phyloP scores from a whole-genome alignment of 2,329 filamentous ascomycete species.

The Cryphonectria carpinicola region DNA sequence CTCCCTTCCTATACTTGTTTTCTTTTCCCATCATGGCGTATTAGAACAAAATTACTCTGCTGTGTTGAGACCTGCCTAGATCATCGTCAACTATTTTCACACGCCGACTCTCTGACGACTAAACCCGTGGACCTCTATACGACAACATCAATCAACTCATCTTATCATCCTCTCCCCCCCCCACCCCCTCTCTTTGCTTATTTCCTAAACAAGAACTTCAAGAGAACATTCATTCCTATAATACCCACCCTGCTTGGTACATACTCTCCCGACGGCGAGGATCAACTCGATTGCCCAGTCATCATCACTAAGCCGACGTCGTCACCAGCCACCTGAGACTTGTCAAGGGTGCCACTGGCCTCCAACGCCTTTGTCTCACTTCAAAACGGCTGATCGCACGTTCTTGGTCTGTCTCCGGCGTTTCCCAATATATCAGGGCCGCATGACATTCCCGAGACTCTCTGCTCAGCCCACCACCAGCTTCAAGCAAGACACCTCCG shows the following conservation, averaged over 20 bases:
- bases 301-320: not conserved
- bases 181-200: too few relatives aligned
- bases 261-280: not conserved
- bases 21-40: not conserved
- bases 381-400: not conserved
- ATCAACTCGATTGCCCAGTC: not conserved
- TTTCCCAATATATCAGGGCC: not conserved
- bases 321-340: not conserved
- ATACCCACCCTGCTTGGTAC: too few relatives aligned
- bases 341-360: not conserved
- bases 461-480: not conserved
- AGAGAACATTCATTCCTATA: not conserved
- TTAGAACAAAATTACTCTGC: not conserved
- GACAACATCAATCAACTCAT: not conserved
- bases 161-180: not conserved
- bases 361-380: not conserved
- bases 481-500: not conserved
- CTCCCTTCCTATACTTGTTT: not conserved
- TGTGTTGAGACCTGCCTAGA: not conserved
- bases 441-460: constrained; percentile 11
- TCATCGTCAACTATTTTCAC: not conserved
- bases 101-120: not conserved
- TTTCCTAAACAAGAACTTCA: not conserved
- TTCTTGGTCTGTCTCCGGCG: not conserved
- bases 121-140: not conserved